Percentiles rank a stretch among this genome's conserved stretches.
These are phyloP conservation scores for Xerocomus nothofagi DNA, from an alignment of 1,284 basidiomycete species.

Conservation along the genomic window DNA sequence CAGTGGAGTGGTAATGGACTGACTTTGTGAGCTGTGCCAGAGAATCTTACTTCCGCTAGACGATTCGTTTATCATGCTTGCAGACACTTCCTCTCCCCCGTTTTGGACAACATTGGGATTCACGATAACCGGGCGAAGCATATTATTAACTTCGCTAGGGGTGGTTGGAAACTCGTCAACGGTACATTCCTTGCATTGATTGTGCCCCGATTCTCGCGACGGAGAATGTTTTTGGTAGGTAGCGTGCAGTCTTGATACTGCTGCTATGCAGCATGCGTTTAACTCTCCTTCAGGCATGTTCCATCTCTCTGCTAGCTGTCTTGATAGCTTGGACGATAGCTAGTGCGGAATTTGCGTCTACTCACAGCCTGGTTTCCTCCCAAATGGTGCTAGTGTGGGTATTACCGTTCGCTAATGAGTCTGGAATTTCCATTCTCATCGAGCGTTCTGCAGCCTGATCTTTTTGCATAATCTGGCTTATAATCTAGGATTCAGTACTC, in stretches of 20 bases:
- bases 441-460: slow-evolving; percentile 14
- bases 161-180: slow-evolving; percentile 15
- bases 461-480: slow-evolving; percentile 8
- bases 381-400: slow-evolving; percentile 14
- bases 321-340: slow-evolving; percentile 22
- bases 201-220: slow-evolving; percentile 18
- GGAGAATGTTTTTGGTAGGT: slow-evolving; percentile 21
- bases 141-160: slow-evolving; percentile 14
- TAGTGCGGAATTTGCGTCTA: slow-evolving; percentile 20
- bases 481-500: slow-evolving; percentile 13
- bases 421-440: not conserved
- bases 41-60: not conserved
- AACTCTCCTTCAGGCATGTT: slow-evolving; percentile 7
- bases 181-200: slow-evolving; percentile 8
- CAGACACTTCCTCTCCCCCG: slow-evolving; percentile 15
- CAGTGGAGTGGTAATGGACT: slow-evolving; percentile 39
- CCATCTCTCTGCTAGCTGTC: slow-evolving; percentile 19
- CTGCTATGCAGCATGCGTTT: no score
- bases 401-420: not conserved
- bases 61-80: not conserved
- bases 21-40: slow-evolving; percentile 5
- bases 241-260: not conserved
- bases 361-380: slow-evolving; percentile 5
- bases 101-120: slow-evolving; percentile 23
- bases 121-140: slow-evolving; percentile 24